Base-by-base conservation (phyloP, 2,329 filamentous ascomycete species). In the Xylaria sp. region DNA sequence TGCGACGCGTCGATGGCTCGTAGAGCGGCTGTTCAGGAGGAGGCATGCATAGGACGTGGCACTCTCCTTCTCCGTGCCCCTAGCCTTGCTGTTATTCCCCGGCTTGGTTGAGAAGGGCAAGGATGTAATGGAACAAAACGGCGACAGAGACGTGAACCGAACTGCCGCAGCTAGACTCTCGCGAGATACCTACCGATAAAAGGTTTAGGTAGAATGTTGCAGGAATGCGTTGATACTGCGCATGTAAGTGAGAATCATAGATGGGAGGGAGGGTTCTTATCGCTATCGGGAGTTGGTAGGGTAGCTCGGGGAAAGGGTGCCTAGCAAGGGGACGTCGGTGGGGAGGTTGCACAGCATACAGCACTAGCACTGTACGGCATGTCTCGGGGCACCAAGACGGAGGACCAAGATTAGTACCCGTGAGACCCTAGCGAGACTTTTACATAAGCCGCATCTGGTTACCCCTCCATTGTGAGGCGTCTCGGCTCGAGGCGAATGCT, bases 21-120 rank as follows among this genome's bases (percentile, higher is more conserved):
- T 63, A 59, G 63, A 62, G 56, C 60, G 60, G 70, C 52, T 72
- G 72, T 69, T 75, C 72, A 67, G 72, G 72, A 74, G 74, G 73
- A 76, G 75, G 72, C 76, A 76, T 76, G 62, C 76, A 76, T 65
- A 55, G 58, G 58, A 45, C 30, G 59, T 56, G 43, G 32, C 50
- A 20, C 58, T 61, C 32, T 63, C 30, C 20, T 50, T 52, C 50
- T 25, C 20, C 46, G 32, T 62, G 43, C n/a, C 50, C 48, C 18
- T 50, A 25, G 39, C 55, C 55, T 58, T 25, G 9, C 15, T 39
- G 28, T 13, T 28, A 36, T 58, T 25, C 45, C 39, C 39, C 13
- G 6, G 4, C 5, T 34, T 7, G 43, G 43, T 23, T 10, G 7
- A 52, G 15, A 46, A 32, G 39, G 56, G 25, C 15, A n/a, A 18